Evolutionary conservation across 192 early-diverging fungal genomes (phyloP).

Genomic region (Coemansia guatemalensis): DNA sequence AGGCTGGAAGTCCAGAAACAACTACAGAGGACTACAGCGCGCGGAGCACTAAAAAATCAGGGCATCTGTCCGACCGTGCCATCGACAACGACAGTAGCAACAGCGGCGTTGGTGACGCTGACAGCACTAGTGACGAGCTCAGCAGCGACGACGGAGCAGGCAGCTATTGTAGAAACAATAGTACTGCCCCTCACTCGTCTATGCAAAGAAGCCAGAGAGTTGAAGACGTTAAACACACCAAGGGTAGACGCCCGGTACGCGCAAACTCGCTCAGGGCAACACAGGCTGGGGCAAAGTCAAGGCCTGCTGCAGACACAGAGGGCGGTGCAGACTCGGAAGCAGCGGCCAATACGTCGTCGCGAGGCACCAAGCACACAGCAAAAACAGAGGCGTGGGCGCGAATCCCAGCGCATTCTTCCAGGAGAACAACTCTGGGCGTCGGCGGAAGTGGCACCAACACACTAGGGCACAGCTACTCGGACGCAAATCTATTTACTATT

Average conservation of each 20-base stretch:
- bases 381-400: neutral
- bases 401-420: conserved; percentile 7
- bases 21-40: conserved; percentile 10
- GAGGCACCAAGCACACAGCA: neutral
- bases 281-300: neutral
- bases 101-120: conserved; percentile 18
- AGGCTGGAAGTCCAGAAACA: conserved; percentile 13
- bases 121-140: conserved; percentile 8
- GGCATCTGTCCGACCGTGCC: neutral
- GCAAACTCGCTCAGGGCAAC: conserved; percentile 1
- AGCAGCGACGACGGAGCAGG: conserved; percentile 18
- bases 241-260: conserved; percentile 16
- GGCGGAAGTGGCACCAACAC: conserved; percentile 53
- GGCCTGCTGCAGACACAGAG: conserved; percentile 3
- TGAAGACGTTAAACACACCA: conserved; percentile 10
- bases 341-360: neutral
- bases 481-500: conserved; percentile 49
- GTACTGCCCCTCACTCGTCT: conserved; percentile 22
- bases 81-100: conserved; percentile 3
- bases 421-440: conserved; percentile 50
- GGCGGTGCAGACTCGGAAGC: conserved; percentile 6
- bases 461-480: conserved; percentile 46
- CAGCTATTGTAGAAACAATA: conserved; percentile 16
- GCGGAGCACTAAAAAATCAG: neutral
- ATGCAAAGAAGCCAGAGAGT: conserved; percentile 21